Conservation (phyloP, 768 basidiomycete genomes). For the Boletellus emodensis region DNA sequence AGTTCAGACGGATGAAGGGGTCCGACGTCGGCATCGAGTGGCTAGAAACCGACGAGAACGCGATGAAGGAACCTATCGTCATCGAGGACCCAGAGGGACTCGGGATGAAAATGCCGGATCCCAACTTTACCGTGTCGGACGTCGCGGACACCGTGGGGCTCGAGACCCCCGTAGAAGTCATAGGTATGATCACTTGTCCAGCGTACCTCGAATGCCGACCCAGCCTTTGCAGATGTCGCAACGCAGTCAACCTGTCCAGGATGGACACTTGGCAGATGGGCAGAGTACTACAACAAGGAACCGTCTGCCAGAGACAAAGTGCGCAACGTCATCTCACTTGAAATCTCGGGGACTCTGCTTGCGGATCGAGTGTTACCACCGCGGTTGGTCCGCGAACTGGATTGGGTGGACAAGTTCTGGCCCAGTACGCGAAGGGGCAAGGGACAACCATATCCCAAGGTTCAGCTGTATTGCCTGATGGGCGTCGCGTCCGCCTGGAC, state of each 20-base stretch:
- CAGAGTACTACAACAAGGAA: constrained; percentile 74
- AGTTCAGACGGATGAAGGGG: constrained; percentile 67
- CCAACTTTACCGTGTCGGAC: constrained; percentile 69
- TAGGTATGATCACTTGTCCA: constrained; percentile 50
- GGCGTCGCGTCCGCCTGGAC: constrained; percentile 93
- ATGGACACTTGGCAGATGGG: constrained; percentile 92
- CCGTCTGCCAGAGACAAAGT: constrained; percentile 75
- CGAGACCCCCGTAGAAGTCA: constrained; percentile 82
- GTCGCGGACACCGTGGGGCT: constrained; percentile 78
- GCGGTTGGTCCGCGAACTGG: constrained; percentile 78
- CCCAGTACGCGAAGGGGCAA: constrained; percentile 71
- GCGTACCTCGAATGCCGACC: constrained; percentile 3
- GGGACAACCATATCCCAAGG: constrained; percentile 81
- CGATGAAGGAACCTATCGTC: constrained; percentile 80
- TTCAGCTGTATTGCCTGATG: constrained; percentile 97
- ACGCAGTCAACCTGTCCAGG: constrained; percentile 81
- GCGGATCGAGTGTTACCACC: constrained; percentile 80
- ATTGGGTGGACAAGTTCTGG: constrained; percentile 98
- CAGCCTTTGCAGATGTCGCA: constrained; percentile 61
- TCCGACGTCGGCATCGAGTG: constrained; percentile 66
- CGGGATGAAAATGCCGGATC: constrained; percentile 85
- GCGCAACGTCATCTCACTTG: constrained; percentile 92
- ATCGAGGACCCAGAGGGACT: constrained; percentile 75
- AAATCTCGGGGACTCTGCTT: constrained; percentile 83
- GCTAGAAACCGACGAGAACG: constrained; percentile 66